Evolutionary conservation across 306 rosid species (phyloP).

Genomic region (Abrus precatorius): DNA sequence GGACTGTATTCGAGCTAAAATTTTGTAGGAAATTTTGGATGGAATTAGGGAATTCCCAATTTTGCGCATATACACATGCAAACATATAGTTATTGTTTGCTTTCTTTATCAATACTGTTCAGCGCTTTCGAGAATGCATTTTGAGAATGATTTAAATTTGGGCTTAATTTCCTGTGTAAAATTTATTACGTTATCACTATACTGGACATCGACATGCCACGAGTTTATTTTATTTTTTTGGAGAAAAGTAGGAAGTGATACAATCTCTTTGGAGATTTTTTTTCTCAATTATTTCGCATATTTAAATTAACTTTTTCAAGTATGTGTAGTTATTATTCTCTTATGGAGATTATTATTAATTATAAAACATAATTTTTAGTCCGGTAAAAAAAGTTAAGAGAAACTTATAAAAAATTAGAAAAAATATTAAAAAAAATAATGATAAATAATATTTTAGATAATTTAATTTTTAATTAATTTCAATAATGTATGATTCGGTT

Average conservation of each 20-base stretch:
- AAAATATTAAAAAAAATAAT: too few species aligned
- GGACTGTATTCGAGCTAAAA: slow-evolving; percentile 28
- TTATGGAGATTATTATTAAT: too few species aligned
- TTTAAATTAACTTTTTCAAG: too few species aligned
- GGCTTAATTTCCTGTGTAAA: not conserved
- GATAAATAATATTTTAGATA: too few species aligned
- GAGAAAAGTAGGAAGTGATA: not conserved
- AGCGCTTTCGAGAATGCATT: not conserved
- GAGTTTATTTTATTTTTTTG: not conserved
- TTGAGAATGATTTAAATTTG: not conserved
- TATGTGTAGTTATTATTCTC: too few species aligned
- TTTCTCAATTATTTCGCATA: too few species aligned
- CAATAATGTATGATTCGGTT: too few species aligned
- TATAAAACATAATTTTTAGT: too few species aligned
- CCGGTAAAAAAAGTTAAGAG: too few species aligned
- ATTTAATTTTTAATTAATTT: too few species aligned
- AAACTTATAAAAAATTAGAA: too few species aligned
- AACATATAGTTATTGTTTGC: not conserved
- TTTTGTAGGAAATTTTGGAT: slow-evolving; percentile 47
- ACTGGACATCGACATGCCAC: not conserved
- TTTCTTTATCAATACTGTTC: not conserved
- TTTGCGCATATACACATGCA: not conserved
- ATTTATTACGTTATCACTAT: not conserved
- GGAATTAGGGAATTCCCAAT: slow-evolving; percentile 11
- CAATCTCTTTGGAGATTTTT: too few species aligned